phyloP scores from a whole-genome alignment of 75 land plant genomes.

The Gnetum montanum region DNA sequence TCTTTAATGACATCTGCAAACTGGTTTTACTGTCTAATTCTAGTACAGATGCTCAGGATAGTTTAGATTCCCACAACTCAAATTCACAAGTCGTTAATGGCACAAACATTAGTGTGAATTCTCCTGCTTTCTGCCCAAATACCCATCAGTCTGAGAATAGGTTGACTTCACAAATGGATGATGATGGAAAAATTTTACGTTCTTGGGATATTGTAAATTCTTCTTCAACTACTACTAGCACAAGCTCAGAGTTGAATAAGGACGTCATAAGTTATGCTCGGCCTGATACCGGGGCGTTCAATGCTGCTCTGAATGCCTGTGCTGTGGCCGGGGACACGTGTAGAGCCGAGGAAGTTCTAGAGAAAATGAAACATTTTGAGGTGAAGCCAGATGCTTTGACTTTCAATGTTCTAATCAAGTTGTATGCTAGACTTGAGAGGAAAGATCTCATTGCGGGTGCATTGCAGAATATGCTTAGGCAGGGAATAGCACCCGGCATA shows the following conservation, averaged over 20 bases:
- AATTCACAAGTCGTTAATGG: no score
- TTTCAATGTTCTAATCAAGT: constrained; percentile 35
- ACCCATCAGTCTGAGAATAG: no score
- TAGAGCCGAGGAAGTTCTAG: constrained; percentile 21
- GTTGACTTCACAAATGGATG: neutral
- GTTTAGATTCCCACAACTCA: no score
- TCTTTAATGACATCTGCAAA: constrained; percentile 28
- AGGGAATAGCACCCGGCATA: constrained; percentile 35
- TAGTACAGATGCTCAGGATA: no score
- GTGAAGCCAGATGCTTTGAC: constrained; percentile 27
- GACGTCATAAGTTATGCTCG: constrained; percentile 23
- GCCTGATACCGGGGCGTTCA: constrained; percentile 45
- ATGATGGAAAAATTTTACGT: no score
- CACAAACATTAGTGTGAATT: no score
- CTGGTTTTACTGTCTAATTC: neutral
- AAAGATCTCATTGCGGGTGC: constrained; percentile 3
- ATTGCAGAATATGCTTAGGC: constrained; percentile 33
- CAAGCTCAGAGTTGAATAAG: no score
- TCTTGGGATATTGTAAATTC: no score
- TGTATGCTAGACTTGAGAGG: constrained; percentile 21
- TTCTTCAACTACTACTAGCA: no score
- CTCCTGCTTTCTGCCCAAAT: no score
- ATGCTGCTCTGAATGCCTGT: constrained; percentile 40
- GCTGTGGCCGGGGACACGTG: constrained; percentile 15
- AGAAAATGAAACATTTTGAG: constrained; percentile 7